Base-by-base conservation (phyloP, 352 stramenopile species). In the Pythium myriotylum region DNA sequence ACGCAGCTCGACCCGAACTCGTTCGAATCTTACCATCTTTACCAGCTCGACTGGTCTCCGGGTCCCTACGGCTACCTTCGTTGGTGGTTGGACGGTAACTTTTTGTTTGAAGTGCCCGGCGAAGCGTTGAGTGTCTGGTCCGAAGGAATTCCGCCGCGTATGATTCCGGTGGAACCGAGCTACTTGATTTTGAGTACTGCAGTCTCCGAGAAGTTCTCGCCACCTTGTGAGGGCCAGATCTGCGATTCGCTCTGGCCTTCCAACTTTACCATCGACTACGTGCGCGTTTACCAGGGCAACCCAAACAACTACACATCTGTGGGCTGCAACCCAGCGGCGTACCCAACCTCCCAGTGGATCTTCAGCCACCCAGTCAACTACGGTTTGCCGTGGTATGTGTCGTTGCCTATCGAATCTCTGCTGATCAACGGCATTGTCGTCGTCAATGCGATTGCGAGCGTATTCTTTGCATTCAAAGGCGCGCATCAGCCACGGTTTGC, bases 131-230 rank as follows among this genome's bases (percentile, higher is more conserved):
- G 81, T 68, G 73, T 74, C 29, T 94, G 85, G 87, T 71, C 64
- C 2, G 76, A 82, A 1, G 66, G 65, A 33, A 70, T 94, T 7
- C 85, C 87, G 32, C 87, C 87, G 23, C 81, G 84, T 17, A 74
- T 83, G 70, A 95, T 99, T 48, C 96, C 97, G 0, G 90, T 96
- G 46, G 97, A 99, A 74, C 97, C 97, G 2, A 97, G 88, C 29
- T 99, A 99, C 66, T 66, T 99, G 45, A 98, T 99, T 83, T 79
- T 99, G 43, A 99, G 98, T 81, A 98, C 94, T 2, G 97, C 96
- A 9, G 91, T 99, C 35, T 98, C 95, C 2, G 96, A 97, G 27
- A 99, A 98, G 47, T 95, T 95, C 67, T 95, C 96, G 22, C 89
- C 94, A 17, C 90, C 87, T 41, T 99, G 95, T 57, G 68, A 84